Conservation (phyloP, 2,329 filamentous ascomycete genomes). For the Aspergillus neotritici region DNA sequence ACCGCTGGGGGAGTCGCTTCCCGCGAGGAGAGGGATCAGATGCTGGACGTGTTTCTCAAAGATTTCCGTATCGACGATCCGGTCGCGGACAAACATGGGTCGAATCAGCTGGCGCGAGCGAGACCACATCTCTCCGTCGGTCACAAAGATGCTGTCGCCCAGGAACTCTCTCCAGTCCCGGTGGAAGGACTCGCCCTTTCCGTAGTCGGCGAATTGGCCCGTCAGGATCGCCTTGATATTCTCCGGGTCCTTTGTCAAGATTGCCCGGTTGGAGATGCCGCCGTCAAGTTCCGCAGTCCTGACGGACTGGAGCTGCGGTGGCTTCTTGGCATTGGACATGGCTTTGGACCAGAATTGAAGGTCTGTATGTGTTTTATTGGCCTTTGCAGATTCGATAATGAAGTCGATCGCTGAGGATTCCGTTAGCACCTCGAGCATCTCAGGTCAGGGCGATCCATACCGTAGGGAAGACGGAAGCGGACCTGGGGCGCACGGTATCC, state of each 20-base stretch:
- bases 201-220: slow-evolving; percentile 77
- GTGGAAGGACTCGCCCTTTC: slow-evolving; percentile 71
- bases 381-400: slow-evolving; percentile 51
- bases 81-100: slow-evolving; percentile 81
- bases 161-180: slow-evolving; percentile 70
- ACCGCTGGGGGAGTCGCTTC: slow-evolving; percentile 32
- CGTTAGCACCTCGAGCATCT: slow-evolving; percentile 4
- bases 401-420: slow-evolving; percentile 58
- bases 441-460: slow-evolving; percentile 16
- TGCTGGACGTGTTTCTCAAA: slow-evolving; percentile 76
- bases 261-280: slow-evolving; percentile 44
- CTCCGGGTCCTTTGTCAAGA: slow-evolving; percentile 77
- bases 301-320: slow-evolving; percentile 19
- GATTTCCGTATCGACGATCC: slow-evolving; percentile 73
- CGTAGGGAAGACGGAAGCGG: slow-evolving; percentile 32
- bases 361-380: slow-evolving; percentile 51
- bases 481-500: slow-evolving; percentile 33
- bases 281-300: slow-evolving; percentile 28
- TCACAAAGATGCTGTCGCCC: slow-evolving; percentile 78
- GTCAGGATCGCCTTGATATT: slow-evolving; percentile 91
- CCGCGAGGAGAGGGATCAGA: slow-evolving; percentile 62
- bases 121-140: slow-evolving; percentile 76
- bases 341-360: slow-evolving; percentile 56
- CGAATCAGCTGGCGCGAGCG: slow-evolving; percentile 75
- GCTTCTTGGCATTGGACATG: slow-evolving; percentile 39